Evolutionary conservation across 768 basidiomycete species (phyloP), one percentile per base, ranked within the genome.

Genomic region (Boletus bicolor): DNA sequence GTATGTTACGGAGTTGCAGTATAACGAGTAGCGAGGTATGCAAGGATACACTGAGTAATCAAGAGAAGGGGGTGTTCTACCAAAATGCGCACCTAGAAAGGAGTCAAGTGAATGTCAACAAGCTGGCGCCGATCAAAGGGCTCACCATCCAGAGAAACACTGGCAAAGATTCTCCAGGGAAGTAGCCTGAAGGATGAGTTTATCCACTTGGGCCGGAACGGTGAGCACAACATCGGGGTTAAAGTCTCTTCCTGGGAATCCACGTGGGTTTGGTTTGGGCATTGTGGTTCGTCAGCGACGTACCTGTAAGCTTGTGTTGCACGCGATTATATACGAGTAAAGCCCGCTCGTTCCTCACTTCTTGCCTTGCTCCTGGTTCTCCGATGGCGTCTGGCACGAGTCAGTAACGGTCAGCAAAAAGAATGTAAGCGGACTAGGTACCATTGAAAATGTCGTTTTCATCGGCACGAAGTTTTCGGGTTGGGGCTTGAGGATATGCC

Each of bases 391-490:
- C 77, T 78, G 55, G 10, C 8, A 59, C 36, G 19, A 41, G 30
- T 61, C 34, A 50, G 46, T 39, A 35, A 43, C 46, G 19, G 53
- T 60, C 9, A 49, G 9, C 7, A 39, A 21, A 53, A 51, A 38
- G 21, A 17, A 32, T 21, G 5, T 10, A 44, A 45, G 7, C 42
- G 34, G 35, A 42, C 36, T 5, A 67, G 78, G 61, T 65, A 92
- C 94, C 91, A 64, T 89, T 91, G 71, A 97, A 86, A 54, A 96
- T 96, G 64, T 95, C 89, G 57, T 90, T 93, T 71, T 98, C 95
- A 63, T 97, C 93, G 1, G 93, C 88, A 71, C 89, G 91, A 53
- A 89, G 76, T 70, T 89, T 91, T 49, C 94, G 84, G 57, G 80
- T 80, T 4, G 89, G 91, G 9, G 82, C 91, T 68, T 91, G 89